Conservation (phyloP, 1,284 basidiomycete species). For the Sphagnurus paluster region DNA sequence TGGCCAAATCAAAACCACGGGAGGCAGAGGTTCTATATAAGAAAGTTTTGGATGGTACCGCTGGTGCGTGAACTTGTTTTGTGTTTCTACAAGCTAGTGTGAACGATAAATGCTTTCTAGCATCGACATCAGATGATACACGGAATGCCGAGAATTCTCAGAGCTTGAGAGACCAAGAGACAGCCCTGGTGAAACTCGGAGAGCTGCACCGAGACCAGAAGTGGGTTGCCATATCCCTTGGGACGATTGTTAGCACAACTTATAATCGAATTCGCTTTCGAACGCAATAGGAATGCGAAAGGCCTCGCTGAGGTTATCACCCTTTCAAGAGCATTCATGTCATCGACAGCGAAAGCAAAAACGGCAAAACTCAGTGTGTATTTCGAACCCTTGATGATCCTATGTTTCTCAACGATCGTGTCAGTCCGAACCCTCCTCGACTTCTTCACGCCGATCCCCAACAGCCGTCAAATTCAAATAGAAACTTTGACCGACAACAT, state of each 20-base stretch:
- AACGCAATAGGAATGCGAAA: conserved; percentile 67
- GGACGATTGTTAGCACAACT: background rate
- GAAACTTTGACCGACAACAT: conserved; percentile 89
- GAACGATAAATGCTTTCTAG: conserved; percentile 16
- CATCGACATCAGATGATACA: conserved; percentile 26
- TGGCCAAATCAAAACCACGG: conserved; percentile 41
- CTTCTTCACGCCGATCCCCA: conserved; percentile 80
- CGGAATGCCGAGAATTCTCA: conserved; percentile 49
- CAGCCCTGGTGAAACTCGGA: conserved; percentile 85
- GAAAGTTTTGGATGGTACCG: conserved; percentile 49
- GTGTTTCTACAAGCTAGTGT: conserved; percentile 4
- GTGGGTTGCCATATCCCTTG: conserved; percentile 43
- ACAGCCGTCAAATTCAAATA: conserved; percentile 82
- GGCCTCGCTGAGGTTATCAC: conserved; percentile 88
- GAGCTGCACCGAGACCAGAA: conserved; percentile 86
- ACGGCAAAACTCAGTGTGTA: conserved; percentile 89
- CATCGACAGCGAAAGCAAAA: conserved; percentile 95
- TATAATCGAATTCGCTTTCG: background rate
- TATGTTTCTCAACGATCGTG: background rate
- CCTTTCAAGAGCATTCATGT: conserved; percentile 88
- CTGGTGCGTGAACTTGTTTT: conserved; percentile 24
- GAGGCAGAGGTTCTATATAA: conserved; percentile 71
- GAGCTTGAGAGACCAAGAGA: conserved; percentile 80
- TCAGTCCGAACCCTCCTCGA: conserved; percentile 90
- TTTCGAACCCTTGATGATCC: conserved; percentile 5